These are phyloP conservation scores for Auricularia sp. DNA, from an alignment of 768 basidiomycete species.

Conservation along the genomic window DNA sequence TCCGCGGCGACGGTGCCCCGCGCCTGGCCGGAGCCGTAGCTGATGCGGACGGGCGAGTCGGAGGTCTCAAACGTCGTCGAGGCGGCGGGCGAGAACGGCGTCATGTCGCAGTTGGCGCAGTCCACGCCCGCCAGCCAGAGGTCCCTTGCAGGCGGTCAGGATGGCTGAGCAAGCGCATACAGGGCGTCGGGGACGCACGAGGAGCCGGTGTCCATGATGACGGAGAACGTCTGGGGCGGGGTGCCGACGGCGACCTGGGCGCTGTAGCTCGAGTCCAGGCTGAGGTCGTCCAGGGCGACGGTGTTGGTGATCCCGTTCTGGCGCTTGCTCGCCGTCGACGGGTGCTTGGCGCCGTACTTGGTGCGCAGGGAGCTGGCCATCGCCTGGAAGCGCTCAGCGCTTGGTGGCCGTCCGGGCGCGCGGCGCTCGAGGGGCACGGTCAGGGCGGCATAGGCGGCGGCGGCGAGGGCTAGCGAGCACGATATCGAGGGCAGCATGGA, in stretches of 20 bases:
- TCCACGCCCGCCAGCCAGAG: neutral
- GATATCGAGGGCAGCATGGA: neutral
- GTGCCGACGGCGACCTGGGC: neutral
- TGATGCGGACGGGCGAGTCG: constrained; percentile 22
- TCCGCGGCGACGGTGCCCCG: constrained; percentile 46
- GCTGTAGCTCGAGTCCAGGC: neutral
- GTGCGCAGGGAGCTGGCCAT: neutral
- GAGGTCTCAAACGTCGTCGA: neutral
- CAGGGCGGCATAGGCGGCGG: neutral
- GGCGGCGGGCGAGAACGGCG: neutral
- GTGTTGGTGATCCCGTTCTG: neutral
- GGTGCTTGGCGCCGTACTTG: neutral
- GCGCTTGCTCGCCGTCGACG: neutral
- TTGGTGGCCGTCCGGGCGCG: neutral
- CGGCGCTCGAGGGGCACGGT: neutral
- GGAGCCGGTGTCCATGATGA: neutral
- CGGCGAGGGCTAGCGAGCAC: neutral
- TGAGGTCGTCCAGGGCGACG: neutral
- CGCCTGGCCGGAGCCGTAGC: constrained; percentile 66
- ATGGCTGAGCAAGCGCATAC: neutral
- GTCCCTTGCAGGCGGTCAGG: neutral
- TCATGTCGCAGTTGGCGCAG: neutral
- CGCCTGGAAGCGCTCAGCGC: neutral
- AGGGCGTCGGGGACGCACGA: neutral
- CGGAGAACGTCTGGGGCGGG: neutral